Conservation (phyloP, 257 asterid genomes). For the Solanum chilense region DNA sequence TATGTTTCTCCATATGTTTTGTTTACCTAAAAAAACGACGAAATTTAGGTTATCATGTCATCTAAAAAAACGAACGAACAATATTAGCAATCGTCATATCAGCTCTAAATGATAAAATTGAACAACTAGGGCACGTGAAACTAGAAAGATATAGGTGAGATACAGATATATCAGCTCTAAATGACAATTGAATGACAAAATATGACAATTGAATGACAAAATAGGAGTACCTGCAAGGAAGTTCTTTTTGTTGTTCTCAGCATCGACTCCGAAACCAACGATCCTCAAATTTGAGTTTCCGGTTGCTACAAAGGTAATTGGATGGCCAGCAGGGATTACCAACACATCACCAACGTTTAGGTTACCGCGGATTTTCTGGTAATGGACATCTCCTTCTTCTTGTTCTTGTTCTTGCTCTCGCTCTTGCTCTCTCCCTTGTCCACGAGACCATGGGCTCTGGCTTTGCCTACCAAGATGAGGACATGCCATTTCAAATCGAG, state of each 20-base stretch:
- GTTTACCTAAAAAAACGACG: conserved; percentile 7
- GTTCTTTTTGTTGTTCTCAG: conserved; percentile 5
- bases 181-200: too few species aligned
- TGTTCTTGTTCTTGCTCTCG: background rate
- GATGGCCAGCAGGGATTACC: conserved; percentile 35
- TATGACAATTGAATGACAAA: too few species aligned
- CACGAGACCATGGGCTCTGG: background rate
- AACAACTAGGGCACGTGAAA: background rate
- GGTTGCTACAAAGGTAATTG: conserved; percentile 22
- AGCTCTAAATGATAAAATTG: too few species aligned
- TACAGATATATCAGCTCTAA: too few species aligned
- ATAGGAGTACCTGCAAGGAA: conserved; percentile 23
- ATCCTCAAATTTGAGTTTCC: conserved; percentile 15
- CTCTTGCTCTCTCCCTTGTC: background rate
- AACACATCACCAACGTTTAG: conserved; percentile 31
- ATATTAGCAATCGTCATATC: too few species aligned
- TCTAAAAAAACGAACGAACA: background rate
- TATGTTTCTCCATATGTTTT: conserved; percentile 24
- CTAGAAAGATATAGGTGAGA: too few species aligned
- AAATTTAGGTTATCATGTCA: background rate
- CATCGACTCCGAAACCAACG: conserved; percentile 29
- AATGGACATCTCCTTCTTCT: background rate
- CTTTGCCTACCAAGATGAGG: conserved; percentile 24
- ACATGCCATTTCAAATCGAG: conserved; percentile 34
- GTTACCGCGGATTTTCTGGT: conserved; percentile 13